A percentile compares a stretch with the other conserved stretches of the same genome.
phyloP scores from a whole-genome alignment of 345 rosid genomes.

The Rhizophora mangle region DNA sequence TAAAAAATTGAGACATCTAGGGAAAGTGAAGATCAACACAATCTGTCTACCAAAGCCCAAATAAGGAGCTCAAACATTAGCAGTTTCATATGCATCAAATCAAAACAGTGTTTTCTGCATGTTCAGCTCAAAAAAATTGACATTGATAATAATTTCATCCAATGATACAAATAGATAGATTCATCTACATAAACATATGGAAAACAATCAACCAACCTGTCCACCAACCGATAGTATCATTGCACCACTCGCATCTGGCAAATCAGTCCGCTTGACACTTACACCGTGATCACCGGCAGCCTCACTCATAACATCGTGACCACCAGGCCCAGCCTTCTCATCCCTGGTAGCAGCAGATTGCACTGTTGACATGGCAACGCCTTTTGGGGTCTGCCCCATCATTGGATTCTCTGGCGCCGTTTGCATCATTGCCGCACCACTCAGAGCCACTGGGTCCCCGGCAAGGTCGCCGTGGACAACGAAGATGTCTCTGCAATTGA shows the following conservation, averaged over 20 bases:
- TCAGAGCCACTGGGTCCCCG: conserved; percentile 23
- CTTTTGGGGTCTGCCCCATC: conserved; percentile 28
- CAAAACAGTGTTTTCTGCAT: too few species aligned
- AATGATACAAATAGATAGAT: background rate
- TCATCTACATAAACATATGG: background rate
- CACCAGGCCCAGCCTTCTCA: conserved; percentile 25
- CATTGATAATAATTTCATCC: background rate
- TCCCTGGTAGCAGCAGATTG: conserved; percentile 35
- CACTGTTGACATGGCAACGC: conserved; percentile 24
- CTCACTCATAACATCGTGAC: conserved; percentile 16
- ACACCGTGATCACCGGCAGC: conserved; percentile 19
- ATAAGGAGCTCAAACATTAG: too few species aligned
- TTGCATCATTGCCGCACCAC: conserved; percentile 41
- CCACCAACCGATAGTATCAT: conserved; percentile 31
- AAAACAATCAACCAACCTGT: conserved; percentile 26
- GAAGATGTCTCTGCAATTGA: conserved; percentile 37
- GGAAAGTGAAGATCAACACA: too few species aligned
- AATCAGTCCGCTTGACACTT: conserved; percentile 17
- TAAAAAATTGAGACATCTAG: too few species aligned
- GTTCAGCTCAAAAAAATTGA: too few species aligned
- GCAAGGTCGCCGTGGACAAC: conserved; percentile 29
- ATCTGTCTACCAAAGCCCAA: too few species aligned
- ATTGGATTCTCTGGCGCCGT: conserved; percentile 26
- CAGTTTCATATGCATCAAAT: too few species aligned
- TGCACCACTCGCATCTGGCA: conserved; percentile 17